phyloP scores from a whole-genome alignment of 441 rosid genomes.

The Codiaeum variegatum region DNA sequence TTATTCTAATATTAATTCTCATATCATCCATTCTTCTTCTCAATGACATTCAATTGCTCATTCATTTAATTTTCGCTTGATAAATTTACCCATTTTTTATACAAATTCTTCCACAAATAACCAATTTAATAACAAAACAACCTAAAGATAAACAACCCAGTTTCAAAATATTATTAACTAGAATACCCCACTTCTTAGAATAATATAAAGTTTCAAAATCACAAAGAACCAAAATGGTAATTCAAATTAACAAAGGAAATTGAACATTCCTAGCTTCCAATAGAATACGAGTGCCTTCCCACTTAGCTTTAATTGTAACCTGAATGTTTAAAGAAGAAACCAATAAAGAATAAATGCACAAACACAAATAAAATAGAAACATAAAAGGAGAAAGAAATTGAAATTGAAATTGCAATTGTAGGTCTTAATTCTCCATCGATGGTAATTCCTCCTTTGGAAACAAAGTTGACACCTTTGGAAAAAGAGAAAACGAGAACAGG shows the following conservation, averaged over 20 bases:
- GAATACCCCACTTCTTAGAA: background rate
- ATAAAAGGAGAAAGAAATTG: no score
- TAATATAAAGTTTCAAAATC: background rate
- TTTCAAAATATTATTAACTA: background rate
- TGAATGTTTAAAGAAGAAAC: no score
- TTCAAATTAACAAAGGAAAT: background rate
- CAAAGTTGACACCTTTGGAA: no score
- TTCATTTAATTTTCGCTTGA: no score
- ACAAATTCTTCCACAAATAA: background rate
- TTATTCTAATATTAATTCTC: background rate
- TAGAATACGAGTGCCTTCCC: slow-evolving; percentile 95
- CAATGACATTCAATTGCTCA: background rate
- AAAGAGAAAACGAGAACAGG: no score
- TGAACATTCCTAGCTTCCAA: slow-evolving; percentile 80
- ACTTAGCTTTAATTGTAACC: slow-evolving; percentile 83
- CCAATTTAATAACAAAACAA: background rate
- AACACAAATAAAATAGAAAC: no score
- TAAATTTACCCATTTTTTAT: no score
- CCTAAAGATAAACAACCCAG: background rate
- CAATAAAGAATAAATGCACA: no score
- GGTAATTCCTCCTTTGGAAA: no score
- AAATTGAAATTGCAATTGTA: no score
- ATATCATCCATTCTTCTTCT: background rate
- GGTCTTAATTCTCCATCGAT: no score
- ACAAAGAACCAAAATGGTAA: background rate